A percentile compares a stretch with the other conserved stretches of the same genome.
phyloP scores from a whole-genome alignment of 148 eudicot species.

The Pharnaceum exiguum region DNA sequence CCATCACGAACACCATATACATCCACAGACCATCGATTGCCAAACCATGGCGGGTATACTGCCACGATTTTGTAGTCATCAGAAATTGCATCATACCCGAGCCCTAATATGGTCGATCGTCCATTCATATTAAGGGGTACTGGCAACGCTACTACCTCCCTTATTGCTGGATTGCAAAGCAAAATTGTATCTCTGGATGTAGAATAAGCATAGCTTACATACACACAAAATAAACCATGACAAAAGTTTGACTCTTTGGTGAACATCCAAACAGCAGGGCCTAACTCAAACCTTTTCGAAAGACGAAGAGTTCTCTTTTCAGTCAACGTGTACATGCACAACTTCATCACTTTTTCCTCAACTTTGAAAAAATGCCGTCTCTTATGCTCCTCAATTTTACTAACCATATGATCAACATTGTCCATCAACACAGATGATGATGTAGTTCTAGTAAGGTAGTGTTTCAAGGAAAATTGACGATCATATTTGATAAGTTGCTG shows the following conservation, averaged over 20 bases:
- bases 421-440: slow-evolving; percentile 1
- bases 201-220: background rate
- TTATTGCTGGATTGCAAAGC: background rate
- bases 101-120: background rate
- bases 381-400: background rate
- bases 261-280: background rate
- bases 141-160: background rate
- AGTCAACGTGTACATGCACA: background rate
- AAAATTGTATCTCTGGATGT: background rate
- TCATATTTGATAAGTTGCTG: background rate
- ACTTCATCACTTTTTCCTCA: background rate
- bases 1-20: no score
- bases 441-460: background rate
- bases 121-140: background rate
- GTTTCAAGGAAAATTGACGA: background rate
- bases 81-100: background rate
- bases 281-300: slow-evolving; percentile 1
- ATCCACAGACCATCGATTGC: background rate
- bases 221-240: slow-evolving; percentile 1
- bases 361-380: no score
- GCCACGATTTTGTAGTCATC: background rate
- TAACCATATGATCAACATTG: slow-evolving; percentile 1
- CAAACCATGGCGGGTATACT: background rate
- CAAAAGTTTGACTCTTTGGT: background rate
- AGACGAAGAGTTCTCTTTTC: background rate